Percentiles rank a stretch among this genome's conserved stretches.
Conservation (phyloP, 1,284 basidiomycete genomes). For the Sporisorium exsertum region DNA sequence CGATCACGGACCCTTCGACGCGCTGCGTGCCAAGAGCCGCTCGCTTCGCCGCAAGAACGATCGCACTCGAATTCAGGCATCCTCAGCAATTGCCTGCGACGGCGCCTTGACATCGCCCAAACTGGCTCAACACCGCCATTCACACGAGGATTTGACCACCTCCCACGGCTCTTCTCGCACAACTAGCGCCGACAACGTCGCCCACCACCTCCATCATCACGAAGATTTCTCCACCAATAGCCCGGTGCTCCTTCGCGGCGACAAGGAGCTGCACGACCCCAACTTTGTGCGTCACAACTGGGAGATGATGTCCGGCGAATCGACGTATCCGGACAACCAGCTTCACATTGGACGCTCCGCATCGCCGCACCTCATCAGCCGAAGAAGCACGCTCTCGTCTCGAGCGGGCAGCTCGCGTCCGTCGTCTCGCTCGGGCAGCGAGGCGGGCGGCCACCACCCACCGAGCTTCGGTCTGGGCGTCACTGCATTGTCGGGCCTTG, state of each 20-base stretch:
- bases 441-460: constrained; percentile 22
- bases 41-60: constrained; percentile 34
- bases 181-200: constrained; percentile 20
- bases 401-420: constrained; percentile 32
- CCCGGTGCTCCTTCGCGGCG: constrained; percentile 29
- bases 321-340: constrained; percentile 20
- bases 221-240: constrained; percentile 25
- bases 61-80: constrained; percentile 31
- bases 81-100: constrained; percentile 24
- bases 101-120: constrained; percentile 21
- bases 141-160: constrained; percentile 21
- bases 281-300: constrained; percentile 44
- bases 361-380: constrained; percentile 25
- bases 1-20: constrained; percentile 33
- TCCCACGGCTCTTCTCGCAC: constrained; percentile 9
- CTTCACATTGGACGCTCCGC: constrained; percentile 28
- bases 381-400: constrained; percentile 38
- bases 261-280: constrained; percentile 50
- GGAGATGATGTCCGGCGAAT: constrained; percentile 48
- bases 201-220: constrained; percentile 14
- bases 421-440: constrained; percentile 42
- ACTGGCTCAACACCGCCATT: constrained; percentile 10
- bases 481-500: constrained; percentile 32
- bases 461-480: constrained; percentile 24
- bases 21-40: constrained; percentile 32